Evolutionary conservation across 192 early-diverging fungal species (phyloP).

Genomic region (Coemansia javaensis): DNA sequence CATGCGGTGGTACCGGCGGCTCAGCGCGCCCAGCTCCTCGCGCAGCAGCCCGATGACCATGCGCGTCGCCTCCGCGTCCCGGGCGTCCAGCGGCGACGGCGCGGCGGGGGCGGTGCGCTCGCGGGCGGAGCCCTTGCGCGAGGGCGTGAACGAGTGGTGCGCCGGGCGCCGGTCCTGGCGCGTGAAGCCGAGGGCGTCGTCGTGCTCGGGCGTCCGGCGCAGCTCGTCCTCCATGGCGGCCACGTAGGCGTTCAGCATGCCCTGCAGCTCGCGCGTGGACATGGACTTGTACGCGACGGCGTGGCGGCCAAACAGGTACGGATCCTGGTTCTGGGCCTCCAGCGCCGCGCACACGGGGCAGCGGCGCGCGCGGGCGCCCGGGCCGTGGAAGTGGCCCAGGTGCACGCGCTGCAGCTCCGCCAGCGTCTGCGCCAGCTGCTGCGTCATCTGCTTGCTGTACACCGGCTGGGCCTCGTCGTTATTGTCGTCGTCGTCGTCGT

Average conservation of each 20-base stretch:
- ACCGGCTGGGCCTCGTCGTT: conserved; percentile 2
- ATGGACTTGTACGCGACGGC: conserved; percentile 36
- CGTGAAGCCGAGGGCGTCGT: not conserved
- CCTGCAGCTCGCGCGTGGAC: conserved; percentile 35
- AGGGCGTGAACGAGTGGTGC: conserved; percentile 32
- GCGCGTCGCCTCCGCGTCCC: conserved; percentile 1
- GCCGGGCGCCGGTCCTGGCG: not conserved
- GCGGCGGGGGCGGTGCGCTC: no score
- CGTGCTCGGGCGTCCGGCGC: no score
- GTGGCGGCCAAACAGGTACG: conserved; percentile 38
- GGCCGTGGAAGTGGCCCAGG: conserved; percentile 17
- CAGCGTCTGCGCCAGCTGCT: conserved; percentile 33
- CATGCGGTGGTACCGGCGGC: conserved; percentile 46
- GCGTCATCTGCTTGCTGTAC: conserved; percentile 19
- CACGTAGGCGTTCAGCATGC: conserved; percentile 42
- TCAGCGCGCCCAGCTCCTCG: conserved; percentile 44
- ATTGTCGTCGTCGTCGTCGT: conserved; percentile 1
- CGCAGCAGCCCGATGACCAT: conserved; percentile 33
- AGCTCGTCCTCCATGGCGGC: conserved; percentile 38
- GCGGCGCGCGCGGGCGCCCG: not conserved
- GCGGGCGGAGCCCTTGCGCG: not conserved
- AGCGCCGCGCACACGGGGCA: conserved; percentile 35
- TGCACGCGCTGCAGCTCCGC: conserved; percentile 44
- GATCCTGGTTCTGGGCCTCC: conserved; percentile 43
- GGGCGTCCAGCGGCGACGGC: not conserved